A percentile compares a stretch with the other conserved stretches of the same genome.
phyloP scores from a whole-genome alignment of 2,329 filamentous ascomycete species.

The Cladosporium oxysporum region DNA sequence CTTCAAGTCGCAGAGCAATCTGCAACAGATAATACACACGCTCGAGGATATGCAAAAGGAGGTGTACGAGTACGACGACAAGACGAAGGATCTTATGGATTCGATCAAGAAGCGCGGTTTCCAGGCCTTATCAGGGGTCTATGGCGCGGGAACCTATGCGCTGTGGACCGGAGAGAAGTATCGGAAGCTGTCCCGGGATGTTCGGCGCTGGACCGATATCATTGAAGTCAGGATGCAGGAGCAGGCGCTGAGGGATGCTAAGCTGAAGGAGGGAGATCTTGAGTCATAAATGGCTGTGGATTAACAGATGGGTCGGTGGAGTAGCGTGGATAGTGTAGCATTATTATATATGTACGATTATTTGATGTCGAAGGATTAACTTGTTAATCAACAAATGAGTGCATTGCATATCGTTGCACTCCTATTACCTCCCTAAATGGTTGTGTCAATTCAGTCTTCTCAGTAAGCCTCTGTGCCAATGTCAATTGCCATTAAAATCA shows the following conservation, averaged over 20 bases:
- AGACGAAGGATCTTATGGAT: not conserved
- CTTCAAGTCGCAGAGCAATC: not conserved
- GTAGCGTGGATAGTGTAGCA: not conserved
- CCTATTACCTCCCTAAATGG: not conserved
- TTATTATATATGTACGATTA: not conserved
- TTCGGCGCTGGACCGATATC: not conserved
- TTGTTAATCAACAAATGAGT: too few species aligned
- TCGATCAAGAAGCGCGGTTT: not conserved
- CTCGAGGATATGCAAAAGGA: slow-evolving; percentile 19
- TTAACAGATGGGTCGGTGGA: not conserved
- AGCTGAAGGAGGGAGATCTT: not conserved
- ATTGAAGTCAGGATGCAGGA: slow-evolving; percentile 10
- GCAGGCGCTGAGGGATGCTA: slow-evolving; percentile 10
- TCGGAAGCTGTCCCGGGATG: not conserved
- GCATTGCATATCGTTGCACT: not conserved
- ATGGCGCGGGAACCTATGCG: not conserved
- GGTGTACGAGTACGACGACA: slow-evolving; percentile 16
- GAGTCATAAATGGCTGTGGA: not conserved
- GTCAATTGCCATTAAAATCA: not conserved
- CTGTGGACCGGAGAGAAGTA: slow-evolving; percentile 10
- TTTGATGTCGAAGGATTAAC: not conserved
- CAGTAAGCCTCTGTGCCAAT: not conserved
- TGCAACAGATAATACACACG: slow-evolving; percentile 9
- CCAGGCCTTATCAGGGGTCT: not conserved
- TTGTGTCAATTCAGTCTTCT: not conserved